These are phyloP conservation scores for Panellus pusillus DNA, from an alignment of 768 basidiomycete genomes.

Conservation along the genomic window DNA sequence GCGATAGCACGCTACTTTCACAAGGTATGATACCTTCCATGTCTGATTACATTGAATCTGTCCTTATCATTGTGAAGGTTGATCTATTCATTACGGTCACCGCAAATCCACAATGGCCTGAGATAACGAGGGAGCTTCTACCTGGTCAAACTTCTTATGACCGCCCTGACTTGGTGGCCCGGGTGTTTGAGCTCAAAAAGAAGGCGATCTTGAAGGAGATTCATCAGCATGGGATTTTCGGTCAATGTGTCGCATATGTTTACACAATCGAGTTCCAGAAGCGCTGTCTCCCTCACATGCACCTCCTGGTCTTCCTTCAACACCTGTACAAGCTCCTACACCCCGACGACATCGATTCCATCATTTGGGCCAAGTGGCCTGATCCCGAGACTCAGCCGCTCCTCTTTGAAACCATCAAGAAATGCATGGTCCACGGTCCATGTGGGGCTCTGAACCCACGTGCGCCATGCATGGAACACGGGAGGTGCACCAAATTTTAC, in stretches of 20 bases:
- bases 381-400: conserved; percentile 33
- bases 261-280: conserved; percentile 53
- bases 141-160: conserved; percentile 40
- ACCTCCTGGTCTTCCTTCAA: conserved; percentile 44
- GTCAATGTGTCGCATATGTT: conserved; percentile 39
- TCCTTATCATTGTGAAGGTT: no score
- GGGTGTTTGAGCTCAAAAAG: conserved; percentile 48
- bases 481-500: conserved; percentile 11
- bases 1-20: conserved; percentile 38
- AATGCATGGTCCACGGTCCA: conserved; percentile 42
- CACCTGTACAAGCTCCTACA: conserved; percentile 28
- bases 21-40: no score
- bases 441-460: conserved; percentile 17
- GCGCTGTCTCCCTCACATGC: conserved; percentile 52
- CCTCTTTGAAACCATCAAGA: conserved; percentile 23
- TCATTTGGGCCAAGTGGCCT: conserved; percentile 42
- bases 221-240: conserved; percentile 40
- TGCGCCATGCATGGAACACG: conserved; percentile 27
- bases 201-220: conserved; percentile 38
- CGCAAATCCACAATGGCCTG: conserved; percentile 50
- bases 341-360: conserved; percentile 37
- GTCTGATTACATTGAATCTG: no score
- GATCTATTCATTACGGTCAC: conserved; percentile 57
- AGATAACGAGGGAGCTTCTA: conserved; percentile 40
- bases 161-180: conserved; percentile 48